A percentile compares a stretch with the other conserved stretches of the same genome.
phyloP scores from a whole-genome alignment of 169 alveolate genomes.

The Miamiensis avidus region DNA sequence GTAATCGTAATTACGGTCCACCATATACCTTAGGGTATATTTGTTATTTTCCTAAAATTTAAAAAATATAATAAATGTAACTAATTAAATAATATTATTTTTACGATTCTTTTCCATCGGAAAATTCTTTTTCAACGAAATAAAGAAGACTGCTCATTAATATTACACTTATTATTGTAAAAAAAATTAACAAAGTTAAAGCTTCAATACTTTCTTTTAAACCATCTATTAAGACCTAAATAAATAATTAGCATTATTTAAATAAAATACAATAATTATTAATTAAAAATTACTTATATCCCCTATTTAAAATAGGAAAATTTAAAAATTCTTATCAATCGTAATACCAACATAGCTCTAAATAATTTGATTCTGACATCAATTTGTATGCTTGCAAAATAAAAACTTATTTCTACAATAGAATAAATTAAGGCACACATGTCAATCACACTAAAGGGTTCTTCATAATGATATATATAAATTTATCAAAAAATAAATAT shows the following conservation, averaged over 20 bases:
- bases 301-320: conserved; percentile 25
- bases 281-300: conserved; percentile 1
- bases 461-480: background rate
- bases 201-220: conserved; percentile 31
- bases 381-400: background rate
- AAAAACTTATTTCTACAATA: conserved; percentile 15
- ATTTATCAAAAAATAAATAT: too few relatives aligned
- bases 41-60: conserved; percentile 19
- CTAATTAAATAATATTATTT: background rate
- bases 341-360: conserved; percentile 27
- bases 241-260: background rate
- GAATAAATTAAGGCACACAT: conserved; percentile 17
- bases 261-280: background rate
- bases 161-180: conserved; percentile 41
- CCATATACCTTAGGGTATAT: conserved; percentile 46
- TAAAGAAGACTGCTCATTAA: conserved; percentile 40
- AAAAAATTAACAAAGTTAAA: conserved; percentile 23
- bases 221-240: conserved; percentile 30
- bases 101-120: background rate
- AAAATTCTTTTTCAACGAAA: conserved; percentile 34
- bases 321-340: conserved; percentile 33
- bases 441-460: conserved; percentile 13
- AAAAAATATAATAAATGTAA: too few relatives aligned
- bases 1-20: conserved; percentile 49
- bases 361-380: conserved; percentile 22